Percentiles rank a stretch among this genome's conserved stretches.
Conservation (phyloP, 768 basidiomycete genomes). For the Auricularia cornea region DNA sequence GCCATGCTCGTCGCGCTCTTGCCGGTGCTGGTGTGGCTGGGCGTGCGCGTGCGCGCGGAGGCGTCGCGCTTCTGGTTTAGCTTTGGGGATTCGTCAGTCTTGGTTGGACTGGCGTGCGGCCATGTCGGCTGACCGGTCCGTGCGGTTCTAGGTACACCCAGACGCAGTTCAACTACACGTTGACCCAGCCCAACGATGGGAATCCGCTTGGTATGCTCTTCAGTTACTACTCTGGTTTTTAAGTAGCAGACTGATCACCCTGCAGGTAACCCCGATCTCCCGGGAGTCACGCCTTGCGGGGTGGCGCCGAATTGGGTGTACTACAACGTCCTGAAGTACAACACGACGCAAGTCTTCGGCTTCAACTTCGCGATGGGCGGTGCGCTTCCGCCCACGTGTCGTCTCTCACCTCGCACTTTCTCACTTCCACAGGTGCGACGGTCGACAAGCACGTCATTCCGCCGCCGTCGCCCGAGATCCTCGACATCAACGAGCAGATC, state of each 20-base stretch:
- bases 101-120: background rate
- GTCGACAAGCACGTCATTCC: no score
- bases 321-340: constrained; percentile 41
- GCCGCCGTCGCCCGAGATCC: no score
- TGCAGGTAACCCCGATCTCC: constrained; percentile 38
- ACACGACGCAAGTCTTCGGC: constrained; percentile 45
- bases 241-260: no score
- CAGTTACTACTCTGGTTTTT: background rate
- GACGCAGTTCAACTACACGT: constrained; percentile 39
- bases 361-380: constrained; percentile 64
- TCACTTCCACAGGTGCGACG: no score
- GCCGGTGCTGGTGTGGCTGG: no score
- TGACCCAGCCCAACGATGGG: constrained; percentile 32
- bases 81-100: constrained; percentile 31
- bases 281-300: constrained; percentile 44
- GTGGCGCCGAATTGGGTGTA: constrained; percentile 52
- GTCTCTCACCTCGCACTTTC: no score
- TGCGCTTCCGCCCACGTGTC: constrained; percentile 24
- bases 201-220: constrained; percentile 36
- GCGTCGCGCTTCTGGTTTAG: constrained; percentile 41
- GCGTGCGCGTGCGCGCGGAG: no score
- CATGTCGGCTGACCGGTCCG: background rate
- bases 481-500: no score
- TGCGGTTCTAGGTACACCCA: constrained; percentile 34
- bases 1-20: no score